Percentiles rank a stretch among this genome's conserved stretches.
phyloP scores from a whole-genome alignment of 768 basidiomycete species.

The Amanita pallidorosea region DNA sequence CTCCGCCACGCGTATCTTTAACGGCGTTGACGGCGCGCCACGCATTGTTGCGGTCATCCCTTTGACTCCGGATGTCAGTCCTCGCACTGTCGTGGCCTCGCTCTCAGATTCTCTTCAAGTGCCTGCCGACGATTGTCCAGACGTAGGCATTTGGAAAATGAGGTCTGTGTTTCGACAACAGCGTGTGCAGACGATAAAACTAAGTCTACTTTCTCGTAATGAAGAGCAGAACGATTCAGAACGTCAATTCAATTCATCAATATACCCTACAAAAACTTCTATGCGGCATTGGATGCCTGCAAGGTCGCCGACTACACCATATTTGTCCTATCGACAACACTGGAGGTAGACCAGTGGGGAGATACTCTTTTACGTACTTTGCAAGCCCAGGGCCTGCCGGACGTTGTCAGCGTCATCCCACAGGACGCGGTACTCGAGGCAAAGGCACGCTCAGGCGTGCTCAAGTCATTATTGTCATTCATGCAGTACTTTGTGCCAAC shows the following conservation, averaged over 20 bases:
- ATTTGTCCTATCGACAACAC: constrained; percentile 66
- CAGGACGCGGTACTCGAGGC: constrained; percentile 40
- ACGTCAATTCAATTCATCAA: constrained; percentile 84
- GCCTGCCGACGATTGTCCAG: constrained; percentile 37
- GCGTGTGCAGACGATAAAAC: neutral
- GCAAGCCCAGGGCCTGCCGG: constrained; percentile 85
- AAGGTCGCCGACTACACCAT: constrained; percentile 88
- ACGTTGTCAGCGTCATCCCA: constrained; percentile 66
- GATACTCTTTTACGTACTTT: constrained; percentile 81
- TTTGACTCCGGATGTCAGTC: constrained; percentile 55
- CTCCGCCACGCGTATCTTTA: constrained; percentile 69
- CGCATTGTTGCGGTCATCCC: constrained; percentile 85
- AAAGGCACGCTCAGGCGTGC: constrained; percentile 55
- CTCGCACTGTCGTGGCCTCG: constrained; percentile 38
- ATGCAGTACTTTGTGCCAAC: constrained; percentile 90
- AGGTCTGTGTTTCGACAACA: constrained; percentile 32
- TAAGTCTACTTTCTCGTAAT: constrained; percentile 1
- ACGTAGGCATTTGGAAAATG: constrained; percentile 52
- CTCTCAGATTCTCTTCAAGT: constrained; percentile 54
- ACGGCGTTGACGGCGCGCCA: constrained; percentile 67
- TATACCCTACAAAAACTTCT: constrained; percentile 60
- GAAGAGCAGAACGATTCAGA: constrained; percentile 81
- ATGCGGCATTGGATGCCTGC: constrained; percentile 73
- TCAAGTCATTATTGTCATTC: constrained; percentile 90
- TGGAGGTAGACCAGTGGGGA: constrained; percentile 80